Evolutionary conservation across 257 asterid genomes (phyloP), one percentile per base, ranked within the genome.

Genomic region (Lithospermum erythrorhizon): DNA sequence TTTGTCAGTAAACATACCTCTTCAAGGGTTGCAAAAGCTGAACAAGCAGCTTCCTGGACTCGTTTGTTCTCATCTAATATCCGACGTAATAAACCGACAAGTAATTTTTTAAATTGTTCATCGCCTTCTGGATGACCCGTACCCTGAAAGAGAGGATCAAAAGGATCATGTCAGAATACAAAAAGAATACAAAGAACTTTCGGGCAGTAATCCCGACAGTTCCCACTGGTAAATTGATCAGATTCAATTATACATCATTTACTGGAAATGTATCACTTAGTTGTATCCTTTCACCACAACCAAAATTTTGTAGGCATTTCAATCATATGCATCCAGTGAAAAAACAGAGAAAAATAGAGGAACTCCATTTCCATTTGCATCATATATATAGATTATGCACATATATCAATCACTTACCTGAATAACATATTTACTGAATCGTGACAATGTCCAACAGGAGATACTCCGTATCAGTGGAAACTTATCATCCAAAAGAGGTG

Each of bases 21-120:
- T 83, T 89, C 99, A 48, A 93, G 91, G 55, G 97, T 89, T 11
- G 99, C 99, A 83, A 93, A 93, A 72, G 99, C 97, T 63, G 99
- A 93, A 81, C 99, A 93, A 63, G 99, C 99, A 76, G 99, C 99
- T 74, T 89, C 97, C 75, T 93, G 99, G 68, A 93, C 99, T 74
- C 94, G 82, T 78, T 93, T 93, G 77, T 85, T 93, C 67, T 93
- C 96, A 82, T 93, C 99, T 81, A 93, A 74, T 73, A 89, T 79
- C 77, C 99, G 82, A 64, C 87, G 84, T 32, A 93, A 63, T 63
- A 93, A 78, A 27, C 99, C 99, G 82, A 63, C 74, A 53, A 93
- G 87, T 70, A 85, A 80, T 75, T 78, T 83, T 65, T 83, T 88
- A 58, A 89, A 93, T 73, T 80, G 89, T 32, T 93, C 97, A 62